Percentiles rank a stretch among this genome's conserved stretches.
phyloP scores from a whole-genome alignment of 805 yeast genomes.

The Ogataea salicorniae region DNA sequence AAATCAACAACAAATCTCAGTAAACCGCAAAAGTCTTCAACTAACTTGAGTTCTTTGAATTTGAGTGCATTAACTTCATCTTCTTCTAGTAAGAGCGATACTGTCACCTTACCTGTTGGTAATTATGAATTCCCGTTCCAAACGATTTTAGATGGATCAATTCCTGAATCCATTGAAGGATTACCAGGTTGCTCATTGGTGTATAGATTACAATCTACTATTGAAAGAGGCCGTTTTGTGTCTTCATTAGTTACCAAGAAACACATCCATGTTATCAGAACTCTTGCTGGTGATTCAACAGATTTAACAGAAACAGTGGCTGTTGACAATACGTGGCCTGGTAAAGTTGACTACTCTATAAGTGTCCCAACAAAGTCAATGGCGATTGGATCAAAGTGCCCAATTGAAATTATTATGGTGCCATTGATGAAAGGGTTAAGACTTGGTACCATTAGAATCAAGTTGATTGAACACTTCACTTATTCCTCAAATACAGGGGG shows the following conservation, averaged over 20 bases:
- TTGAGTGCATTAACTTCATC: slow-evolving; percentile 13
- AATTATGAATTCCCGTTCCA: slow-evolving; percentile 90
- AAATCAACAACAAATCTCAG: slow-evolving; percentile 12
- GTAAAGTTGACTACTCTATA: slow-evolving; percentile 83
- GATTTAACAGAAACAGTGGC: slow-evolving; percentile 90
- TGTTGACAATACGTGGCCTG: slow-evolving; percentile 94
- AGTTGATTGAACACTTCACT: slow-evolving; percentile 58
- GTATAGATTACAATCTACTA: slow-evolving; percentile 69
- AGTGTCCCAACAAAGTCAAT: slow-evolving; percentile 84
- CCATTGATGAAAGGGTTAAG: slow-evolving; percentile 79
- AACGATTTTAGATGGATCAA: slow-evolving; percentile 75
- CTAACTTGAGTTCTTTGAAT: slow-evolving; percentile 22
- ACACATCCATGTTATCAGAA: slow-evolving; percentile 76
- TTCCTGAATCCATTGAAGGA: slow-evolving; percentile 88
- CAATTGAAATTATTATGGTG: slow-evolving; percentile 63
- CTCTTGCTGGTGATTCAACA: slow-evolving; percentile 79
- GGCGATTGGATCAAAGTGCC: slow-evolving; percentile 79
- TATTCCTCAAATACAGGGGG: slow-evolving; percentile 57
- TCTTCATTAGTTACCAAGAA: slow-evolving; percentile 60
- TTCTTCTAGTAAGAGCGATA: slow-evolving; percentile 15
- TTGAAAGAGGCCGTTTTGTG: slow-evolving; percentile 79
- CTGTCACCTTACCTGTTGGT: slow-evolving; percentile 56
- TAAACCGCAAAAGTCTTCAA: slow-evolving; percentile 28
- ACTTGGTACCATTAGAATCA: slow-evolving; percentile 67
- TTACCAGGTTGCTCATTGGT: slow-evolving; percentile 71